Base-by-base conservation (phyloP, 1,284 basidiomycete genomes). In the Leccinum variabile region DNA sequence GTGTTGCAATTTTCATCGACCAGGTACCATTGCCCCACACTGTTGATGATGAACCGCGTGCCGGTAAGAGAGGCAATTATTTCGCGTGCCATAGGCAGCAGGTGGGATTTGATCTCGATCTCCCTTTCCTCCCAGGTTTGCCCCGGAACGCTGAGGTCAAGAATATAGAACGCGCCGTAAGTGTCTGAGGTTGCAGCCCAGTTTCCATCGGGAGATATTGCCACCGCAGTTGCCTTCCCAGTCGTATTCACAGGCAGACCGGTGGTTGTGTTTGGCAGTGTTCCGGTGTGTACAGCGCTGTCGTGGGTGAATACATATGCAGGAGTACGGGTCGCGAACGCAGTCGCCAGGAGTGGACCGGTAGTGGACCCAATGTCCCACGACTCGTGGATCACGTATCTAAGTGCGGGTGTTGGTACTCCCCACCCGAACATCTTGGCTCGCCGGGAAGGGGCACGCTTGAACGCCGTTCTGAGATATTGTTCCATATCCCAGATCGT, bases 191-290 rank as follows among this genome's bases (percentile, higher is more conserved):
- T 35, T 41, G 61, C 70, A 25, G 63, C 59, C 66, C 66, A 67
- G 30, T 39, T 61, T 1, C 68, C 68, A n/a, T 70, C 68, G 1
- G 64, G 54, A 1, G 70, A 70, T 11, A 70, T 46, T 1, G 68
- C 61, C 30, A 63, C 33, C 0, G 13, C 30, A 30, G 37, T 59
- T 5, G 5, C 11, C 46, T 25, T 14, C 18, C 5, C 50, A 52
- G 14, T 16, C 8, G 22, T 8, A 52, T 14, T 28, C 28, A 22
- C 2, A 10, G 70, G 60, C 0, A 55, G 11, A 14, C 13, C 22
- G 41, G 54, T 33, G 25, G 33, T 16, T 5, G 50, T 60, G 11
- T 8, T 41, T 0, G 52, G 59, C 22, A 68, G 25, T 3, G 55
- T 52, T 1, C 60, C 64, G 1, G 16, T 14, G 33, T 28, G 16